Conservation (phyloP, 257 asterid species). For the Fraxinus pennsylvanica region DNA sequence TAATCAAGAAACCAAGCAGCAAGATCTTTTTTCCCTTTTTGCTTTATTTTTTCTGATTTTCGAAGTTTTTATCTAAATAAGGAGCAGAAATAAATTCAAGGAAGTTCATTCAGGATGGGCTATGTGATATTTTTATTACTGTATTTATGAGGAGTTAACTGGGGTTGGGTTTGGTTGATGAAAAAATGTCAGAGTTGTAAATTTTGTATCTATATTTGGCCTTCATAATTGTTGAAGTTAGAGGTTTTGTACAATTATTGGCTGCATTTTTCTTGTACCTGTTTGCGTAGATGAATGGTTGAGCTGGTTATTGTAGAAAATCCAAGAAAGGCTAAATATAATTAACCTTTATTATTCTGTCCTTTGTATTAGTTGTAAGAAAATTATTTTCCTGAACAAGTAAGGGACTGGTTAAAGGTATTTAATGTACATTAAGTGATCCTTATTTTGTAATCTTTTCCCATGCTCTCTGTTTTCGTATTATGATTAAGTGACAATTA, state of each 20-base stretch:
- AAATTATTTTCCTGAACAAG: neutral
- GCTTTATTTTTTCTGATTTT: conserved; percentile 10
- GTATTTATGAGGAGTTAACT: conserved; percentile 25
- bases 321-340: neutral
- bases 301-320: too few relatives aligned
- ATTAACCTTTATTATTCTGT: neutral
- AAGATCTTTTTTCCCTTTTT: conserved; percentile 16
- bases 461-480: neutral
- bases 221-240: conserved; percentile 20
- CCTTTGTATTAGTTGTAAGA: neutral
- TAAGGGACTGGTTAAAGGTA: neutral
- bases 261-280: neutral
- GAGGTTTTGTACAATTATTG: conserved; percentile 23
- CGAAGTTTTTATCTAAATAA: neutral
- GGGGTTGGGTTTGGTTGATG: conserved; percentile 24
- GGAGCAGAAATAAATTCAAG: neutral
- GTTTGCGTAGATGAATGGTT: conserved; percentile 19
- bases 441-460: neutral
- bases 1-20: conserved; percentile 9
- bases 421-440: neutral
- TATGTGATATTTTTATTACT: conserved; percentile 15
- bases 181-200: conserved; percentile 23
- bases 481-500: conserved; percentile 13
- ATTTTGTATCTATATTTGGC: conserved; percentile 21
- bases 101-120: neutral